phyloP scores from a whole-genome alignment of 768 basidiomycete genomes.

The Termitomyces sp. region DNA sequence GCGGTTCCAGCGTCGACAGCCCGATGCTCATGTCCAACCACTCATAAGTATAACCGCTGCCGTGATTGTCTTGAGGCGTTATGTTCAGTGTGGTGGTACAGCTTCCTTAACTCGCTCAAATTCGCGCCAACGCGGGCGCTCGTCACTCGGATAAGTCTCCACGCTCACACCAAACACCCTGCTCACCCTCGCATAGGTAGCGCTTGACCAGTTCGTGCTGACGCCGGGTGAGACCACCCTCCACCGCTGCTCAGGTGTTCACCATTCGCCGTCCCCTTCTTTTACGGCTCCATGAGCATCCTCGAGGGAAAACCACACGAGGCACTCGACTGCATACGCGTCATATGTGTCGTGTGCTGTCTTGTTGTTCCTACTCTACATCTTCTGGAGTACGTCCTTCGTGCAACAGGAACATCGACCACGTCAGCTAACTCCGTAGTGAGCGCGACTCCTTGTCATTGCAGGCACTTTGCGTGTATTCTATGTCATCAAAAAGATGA shows the following conservation, averaged over 20 bases:
- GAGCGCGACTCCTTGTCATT: too few species aligned
- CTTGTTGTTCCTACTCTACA: background rate
- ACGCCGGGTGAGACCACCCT: conserved; percentile 52
- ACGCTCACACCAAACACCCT: too few species aligned
- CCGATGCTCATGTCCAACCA: too few species aligned
- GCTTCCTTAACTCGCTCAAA: conserved; percentile 63
- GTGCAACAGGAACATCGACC: too few species aligned
- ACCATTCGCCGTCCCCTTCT: conserved; percentile 40
- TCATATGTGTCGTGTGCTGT: conserved; percentile 32
- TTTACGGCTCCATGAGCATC: conserved; percentile 71
- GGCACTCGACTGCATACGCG: conserved; percentile 39
- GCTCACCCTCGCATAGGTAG: conserved; percentile 44
- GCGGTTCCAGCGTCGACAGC: too few species aligned
- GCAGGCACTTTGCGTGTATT: too few species aligned
- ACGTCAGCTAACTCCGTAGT: too few species aligned
- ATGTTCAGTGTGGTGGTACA: conserved; percentile 89
- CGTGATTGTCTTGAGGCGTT: too few species aligned
- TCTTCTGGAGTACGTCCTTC: too few species aligned
- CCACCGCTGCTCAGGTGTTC: background rate
- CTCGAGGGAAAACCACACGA: conserved; percentile 67
- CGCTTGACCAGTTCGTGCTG: conserved; percentile 74
- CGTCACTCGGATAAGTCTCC: conserved; percentile 50
- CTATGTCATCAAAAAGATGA: too few species aligned
- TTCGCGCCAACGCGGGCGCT: conserved; percentile 59
- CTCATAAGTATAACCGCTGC: too few species aligned